These are phyloP conservation scores for Xylaria acuta DNA, from an alignment of 495 filamentous ascomycete genomes.

Conservation along the genomic window DNA sequence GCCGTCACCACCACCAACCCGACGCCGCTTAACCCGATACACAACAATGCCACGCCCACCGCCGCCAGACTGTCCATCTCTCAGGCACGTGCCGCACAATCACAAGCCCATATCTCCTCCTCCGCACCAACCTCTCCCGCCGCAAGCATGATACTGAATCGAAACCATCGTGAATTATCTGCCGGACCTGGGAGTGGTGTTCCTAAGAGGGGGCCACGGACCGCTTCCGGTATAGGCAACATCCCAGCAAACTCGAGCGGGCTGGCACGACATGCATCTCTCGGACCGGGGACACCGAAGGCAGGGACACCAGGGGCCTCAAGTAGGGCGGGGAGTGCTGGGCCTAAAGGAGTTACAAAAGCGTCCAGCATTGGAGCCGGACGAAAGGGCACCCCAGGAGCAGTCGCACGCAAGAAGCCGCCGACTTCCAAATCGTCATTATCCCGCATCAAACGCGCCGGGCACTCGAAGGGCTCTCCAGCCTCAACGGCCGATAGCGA, in stretches of 20 bases:
- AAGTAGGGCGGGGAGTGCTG: constrained; percentile 73
- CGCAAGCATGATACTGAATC: constrained; percentile 65
- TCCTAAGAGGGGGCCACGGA: constrained; percentile 73
- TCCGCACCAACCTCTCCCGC: constrained; percentile 73
- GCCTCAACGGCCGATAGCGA: constrained; percentile 64
- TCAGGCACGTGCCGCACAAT: constrained; percentile 49
- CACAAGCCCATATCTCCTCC: constrained; percentile 50
- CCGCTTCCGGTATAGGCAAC: constrained; percentile 68
- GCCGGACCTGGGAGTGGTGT: constrained; percentile 66
- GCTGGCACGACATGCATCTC: constrained; percentile 77
- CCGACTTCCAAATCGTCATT: constrained; percentile 63
- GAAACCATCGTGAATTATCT: constrained; percentile 76
- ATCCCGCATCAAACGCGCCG: constrained; percentile 57
- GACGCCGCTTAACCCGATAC: constrained; percentile 54
- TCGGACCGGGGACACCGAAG: constrained; percentile 89
- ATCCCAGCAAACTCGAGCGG: constrained; percentile 74
- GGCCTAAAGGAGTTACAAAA: constrained; percentile 66
- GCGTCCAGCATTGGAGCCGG: constrained; percentile 39
- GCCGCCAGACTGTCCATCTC: constrained; percentile 45
- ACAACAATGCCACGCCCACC: constrained; percentile 51
- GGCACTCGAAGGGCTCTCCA: constrained; percentile 64
- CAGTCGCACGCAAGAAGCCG: constrained; percentile 60
- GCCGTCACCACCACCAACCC: constrained; percentile 41
- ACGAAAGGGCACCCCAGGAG: constrained; percentile 72
- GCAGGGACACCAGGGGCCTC: constrained; percentile 64